Conservation (phyloP, 495 filamentous ascomycete genomes). For the Trypethelium eluteriae region DNA sequence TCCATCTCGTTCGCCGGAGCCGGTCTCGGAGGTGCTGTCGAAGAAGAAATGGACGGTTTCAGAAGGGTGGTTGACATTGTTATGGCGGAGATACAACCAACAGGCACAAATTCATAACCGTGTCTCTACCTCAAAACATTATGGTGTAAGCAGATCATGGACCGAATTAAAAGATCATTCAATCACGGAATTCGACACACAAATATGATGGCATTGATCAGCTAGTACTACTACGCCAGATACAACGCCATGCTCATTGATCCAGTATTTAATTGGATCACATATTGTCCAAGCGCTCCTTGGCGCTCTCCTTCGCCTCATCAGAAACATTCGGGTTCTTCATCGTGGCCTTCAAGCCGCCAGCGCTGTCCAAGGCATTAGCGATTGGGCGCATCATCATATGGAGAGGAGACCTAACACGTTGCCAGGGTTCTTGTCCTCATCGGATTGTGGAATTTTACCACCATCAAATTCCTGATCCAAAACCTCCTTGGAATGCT, state of each 20-base stretch:
- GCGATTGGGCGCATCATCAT: not conserved
- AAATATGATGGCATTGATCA: not conserved
- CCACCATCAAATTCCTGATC: constrained; percentile 38
- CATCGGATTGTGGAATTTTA: constrained; percentile 21
- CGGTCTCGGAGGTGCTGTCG: constrained; percentile 64
- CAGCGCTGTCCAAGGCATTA: not conserved
- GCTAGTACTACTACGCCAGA: not conserved
- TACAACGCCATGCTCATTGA: not conserved
- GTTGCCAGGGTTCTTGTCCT: constrained; percentile 39
- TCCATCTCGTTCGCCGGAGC: constrained; percentile 60
- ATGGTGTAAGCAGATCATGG: too few relatives aligned
- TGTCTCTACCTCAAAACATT: not conserved
- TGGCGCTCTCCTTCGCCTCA: constrained; percentile 42
- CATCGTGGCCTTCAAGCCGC: constrained; percentile 24
- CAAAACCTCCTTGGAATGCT: constrained; percentile 40
- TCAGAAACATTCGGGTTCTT: constrained; percentile 44
- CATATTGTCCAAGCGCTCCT: constrained; percentile 27
- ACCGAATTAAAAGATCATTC: too few relatives aligned
- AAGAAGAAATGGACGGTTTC: constrained; percentile 91
- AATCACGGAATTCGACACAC: not conserved
- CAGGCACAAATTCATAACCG: not conserved
- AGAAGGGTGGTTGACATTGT: constrained; percentile 62
- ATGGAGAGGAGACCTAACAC: constrained; percentile 30
- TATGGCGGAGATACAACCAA: constrained; percentile 38
- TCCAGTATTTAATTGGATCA: not conserved